These are phyloP conservation scores for Nakaseomyces sp. DNA, from an alignment of 1,139 yeast species.

Conservation along the genomic window DNA sequence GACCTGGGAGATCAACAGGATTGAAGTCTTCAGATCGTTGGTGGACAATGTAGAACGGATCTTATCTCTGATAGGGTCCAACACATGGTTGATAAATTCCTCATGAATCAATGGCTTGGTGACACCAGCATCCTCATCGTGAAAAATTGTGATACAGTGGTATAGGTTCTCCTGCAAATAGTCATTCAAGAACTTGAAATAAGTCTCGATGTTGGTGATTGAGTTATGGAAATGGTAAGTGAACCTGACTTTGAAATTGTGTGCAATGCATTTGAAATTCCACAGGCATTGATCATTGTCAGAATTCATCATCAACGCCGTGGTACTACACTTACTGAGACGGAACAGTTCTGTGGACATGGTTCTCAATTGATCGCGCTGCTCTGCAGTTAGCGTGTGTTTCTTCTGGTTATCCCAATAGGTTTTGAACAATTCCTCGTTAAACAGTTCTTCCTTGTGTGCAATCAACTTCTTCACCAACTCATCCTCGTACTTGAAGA, in stretches of 20 bases:
- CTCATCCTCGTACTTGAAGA: conserved; percentile 1
- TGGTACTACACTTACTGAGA: conserved; percentile 34
- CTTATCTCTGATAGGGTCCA: conserved; percentile 29
- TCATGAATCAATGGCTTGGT: conserved; percentile 24
- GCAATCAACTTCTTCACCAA: not conserved
- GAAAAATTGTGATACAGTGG: conserved; percentile 27
- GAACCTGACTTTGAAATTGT: conserved; percentile 54
- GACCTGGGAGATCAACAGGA: conserved; percentile 28
- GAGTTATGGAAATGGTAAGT: conserved; percentile 59
- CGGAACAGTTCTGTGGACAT: conserved; percentile 30
- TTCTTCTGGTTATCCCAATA: conserved; percentile 26
- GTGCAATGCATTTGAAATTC: conserved; percentile 50
- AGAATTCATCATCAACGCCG: not conserved
- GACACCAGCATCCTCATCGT: conserved; percentile 20
- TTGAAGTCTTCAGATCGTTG: conserved; percentile 20
- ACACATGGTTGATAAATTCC: conserved; percentile 32
- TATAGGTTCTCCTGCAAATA: conserved; percentile 28
- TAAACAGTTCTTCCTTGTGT: conserved; percentile 7
- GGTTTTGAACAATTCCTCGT: conserved; percentile 15
- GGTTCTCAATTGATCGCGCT: conserved; percentile 12
- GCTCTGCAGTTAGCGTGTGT: conserved; percentile 13
- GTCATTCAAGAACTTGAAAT: conserved; percentile 47
- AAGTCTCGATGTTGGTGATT: conserved; percentile 36
- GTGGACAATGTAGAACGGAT: conserved; percentile 27
- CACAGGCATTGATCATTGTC: conserved; percentile 40